Evolutionary conservation across 805 yeast genomes (phyloP).

Genomic region (Grigorovia jiainica): DNA sequence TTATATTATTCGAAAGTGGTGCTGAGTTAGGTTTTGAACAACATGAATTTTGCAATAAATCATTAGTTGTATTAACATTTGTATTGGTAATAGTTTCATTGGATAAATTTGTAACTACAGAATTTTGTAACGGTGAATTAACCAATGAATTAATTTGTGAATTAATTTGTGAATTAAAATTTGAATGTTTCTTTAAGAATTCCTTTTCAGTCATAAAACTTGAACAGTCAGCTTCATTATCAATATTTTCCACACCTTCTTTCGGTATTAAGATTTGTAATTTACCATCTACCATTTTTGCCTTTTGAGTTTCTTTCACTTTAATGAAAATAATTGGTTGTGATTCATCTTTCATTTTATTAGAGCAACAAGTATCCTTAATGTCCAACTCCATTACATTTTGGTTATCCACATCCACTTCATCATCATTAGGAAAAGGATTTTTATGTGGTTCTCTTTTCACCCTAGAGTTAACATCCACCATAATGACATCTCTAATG

Average conservation of each 20-base stretch:
- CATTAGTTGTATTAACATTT: too few species aligned
- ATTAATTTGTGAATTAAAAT: neutral
- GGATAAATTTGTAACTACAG: too few species aligned
- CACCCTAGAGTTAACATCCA: conserved; percentile 22
- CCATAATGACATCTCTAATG: conserved; percentile 28
- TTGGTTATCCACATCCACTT: neutral
- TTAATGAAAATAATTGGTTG: conserved; percentile 25
- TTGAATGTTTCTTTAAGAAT: conserved; percentile 11
- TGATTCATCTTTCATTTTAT: conserved; percentile 16
- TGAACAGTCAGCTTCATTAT: conserved; percentile 1
- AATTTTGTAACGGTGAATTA: too few species aligned
- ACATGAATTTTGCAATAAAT: too few species aligned
- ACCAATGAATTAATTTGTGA: too few species aligned
- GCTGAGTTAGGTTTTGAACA: too few species aligned
- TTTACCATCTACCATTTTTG: conserved; percentile 22
- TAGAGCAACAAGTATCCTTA: conserved; percentile 9
- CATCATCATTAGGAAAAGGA: neutral
- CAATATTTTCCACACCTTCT: neutral
- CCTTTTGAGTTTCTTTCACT: conserved; percentile 21
- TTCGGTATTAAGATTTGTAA: conserved; percentile 20
- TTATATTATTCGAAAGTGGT: too few species aligned
- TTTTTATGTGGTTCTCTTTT: conserved; percentile 3
- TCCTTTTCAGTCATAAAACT: conserved; percentile 22
- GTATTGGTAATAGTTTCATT: too few species aligned
- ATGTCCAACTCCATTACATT: neutral